A percentile compares a stretch with the other conserved stretches of the same genome.
Conservation (phyloP, 371 early-diverging fungal species). For the Syncephalastrum contaminatum region DNA sequence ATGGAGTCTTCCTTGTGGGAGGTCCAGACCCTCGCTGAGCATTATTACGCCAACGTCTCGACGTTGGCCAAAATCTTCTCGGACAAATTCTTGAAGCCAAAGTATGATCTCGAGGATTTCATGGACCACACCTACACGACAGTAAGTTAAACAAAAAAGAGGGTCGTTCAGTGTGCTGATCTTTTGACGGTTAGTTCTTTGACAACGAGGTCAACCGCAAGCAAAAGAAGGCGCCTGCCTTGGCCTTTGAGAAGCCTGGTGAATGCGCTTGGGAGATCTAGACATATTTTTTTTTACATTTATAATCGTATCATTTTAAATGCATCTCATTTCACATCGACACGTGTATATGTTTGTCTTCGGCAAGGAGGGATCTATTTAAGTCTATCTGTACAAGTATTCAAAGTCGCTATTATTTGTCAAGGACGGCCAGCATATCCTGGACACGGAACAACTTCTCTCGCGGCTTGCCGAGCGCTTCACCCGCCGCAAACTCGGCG, state of each 20-base stretch:
- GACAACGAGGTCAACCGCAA: constrained; percentile 64
- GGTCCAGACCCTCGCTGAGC: constrained; percentile 75
- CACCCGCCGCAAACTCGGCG: constrained; percentile 70
- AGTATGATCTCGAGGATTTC: constrained; percentile 89
- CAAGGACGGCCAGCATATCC: constrained; percentile 62
- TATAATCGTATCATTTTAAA: constrained; percentile 54
- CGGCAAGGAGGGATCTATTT: too few species aligned
- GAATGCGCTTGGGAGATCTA: constrained; percentile 36
- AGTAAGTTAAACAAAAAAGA: constrained; percentile 23
- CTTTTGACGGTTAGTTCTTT: constrained; percentile 53
- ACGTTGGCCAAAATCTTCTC: constrained; percentile 82
- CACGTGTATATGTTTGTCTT: too few species aligned
- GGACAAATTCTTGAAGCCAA: constrained; percentile 83
- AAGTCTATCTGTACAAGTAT: too few species aligned
- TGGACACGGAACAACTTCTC: constrained; percentile 74
- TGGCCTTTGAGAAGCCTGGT: constrained; percentile 62
- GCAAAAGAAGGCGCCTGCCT: constrained; percentile 69
- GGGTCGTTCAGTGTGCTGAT: too few species aligned
- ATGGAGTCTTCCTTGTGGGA: constrained; percentile 94
- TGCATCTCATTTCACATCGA: constrained; percentile 36
- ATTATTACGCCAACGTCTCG: constrained; percentile 84
- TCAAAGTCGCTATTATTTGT: not conserved
- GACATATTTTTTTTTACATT: constrained; percentile 4
- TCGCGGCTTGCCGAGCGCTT: constrained; percentile 68
- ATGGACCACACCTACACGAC: constrained; percentile 89